Base-by-base conservation (phyloP, 441 rosid species). In the Pelargonium australe region DNA sequence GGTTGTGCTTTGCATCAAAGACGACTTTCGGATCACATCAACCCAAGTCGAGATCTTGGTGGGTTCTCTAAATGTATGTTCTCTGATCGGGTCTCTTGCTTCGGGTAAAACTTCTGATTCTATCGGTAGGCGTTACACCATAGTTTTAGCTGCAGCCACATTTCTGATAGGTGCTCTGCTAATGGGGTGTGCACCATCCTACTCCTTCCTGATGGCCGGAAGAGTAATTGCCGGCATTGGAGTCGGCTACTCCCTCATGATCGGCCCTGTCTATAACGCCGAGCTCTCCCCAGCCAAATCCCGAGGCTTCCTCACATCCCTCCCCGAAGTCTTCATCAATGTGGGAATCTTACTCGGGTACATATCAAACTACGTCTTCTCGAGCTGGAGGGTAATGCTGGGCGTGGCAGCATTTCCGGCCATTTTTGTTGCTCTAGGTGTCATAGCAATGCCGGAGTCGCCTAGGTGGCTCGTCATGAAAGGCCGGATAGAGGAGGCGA, bases 371-470 rank as follows among this genome's bases (percentile, higher is more conserved):
- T 85, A 80, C 65, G 64, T 77, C 10, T 53, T 89, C 4, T 81
- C 90, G 4, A 73, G 85, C 70, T 89, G 92, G 92, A 80, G 92
- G 65, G 58, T 87, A 41, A 87, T 89, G 95, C 83, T 89, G 14
- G 95, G 89, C 40, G 55, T 89, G 28, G 87, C 89, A 2, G 92
- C 83, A 0, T 34, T 84, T 7, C 95, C 92, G 0, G 78, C 90
- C 7, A 1, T 80, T 1, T 44, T 67, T 3, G 78, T 87, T 12
- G 89, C 85, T 7, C 13, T 85, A 0, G 90, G 85, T 2, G 87
- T 84, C 49, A 66, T 76, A 65, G 80, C 55, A 41, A 83, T 89
- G 95, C 90, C 88, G 0, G 95, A 87, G 71, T 87, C 90, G 65
- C 90, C 95, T 3, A 73, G 73, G 28, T 89, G 88, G 95, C 89